Conservation (phyloP, 805 yeast species). For the Candida tallmaniae region DNA sequence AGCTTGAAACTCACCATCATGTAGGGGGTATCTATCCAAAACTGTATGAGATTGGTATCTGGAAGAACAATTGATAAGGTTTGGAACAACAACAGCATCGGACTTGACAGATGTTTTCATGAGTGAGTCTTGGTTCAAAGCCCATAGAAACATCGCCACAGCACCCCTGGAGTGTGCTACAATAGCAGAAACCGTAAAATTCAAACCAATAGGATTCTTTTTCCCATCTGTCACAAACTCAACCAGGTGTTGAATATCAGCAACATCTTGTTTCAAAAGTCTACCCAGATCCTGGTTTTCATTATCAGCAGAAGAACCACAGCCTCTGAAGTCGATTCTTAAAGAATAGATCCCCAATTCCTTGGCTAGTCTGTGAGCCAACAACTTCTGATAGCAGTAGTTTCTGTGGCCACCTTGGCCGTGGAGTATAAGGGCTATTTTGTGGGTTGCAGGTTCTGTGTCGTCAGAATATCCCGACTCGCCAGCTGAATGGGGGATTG, state of each 20-base stretch:
- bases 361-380: slow-evolving; percentile 58
- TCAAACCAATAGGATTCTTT: slow-evolving; percentile 34
- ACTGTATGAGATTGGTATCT: slow-evolving; percentile 56
- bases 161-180: slow-evolving; percentile 81
- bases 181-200: slow-evolving; percentile 50
- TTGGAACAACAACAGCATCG: slow-evolving; percentile 49
- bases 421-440: slow-evolving; percentile 64
- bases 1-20: slow-evolving; percentile 15
- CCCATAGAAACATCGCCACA: slow-evolving; percentile 73
- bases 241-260: slow-evolving; percentile 51
- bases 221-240: slow-evolving; percentile 25
- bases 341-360: slow-evolving; percentile 60
- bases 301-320: slow-evolving; percentile 69
- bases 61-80: slow-evolving; percentile 68
- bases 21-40: slow-evolving; percentile 30
- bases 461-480: slow-evolving; percentile 19
- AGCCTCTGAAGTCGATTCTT: slow-evolving; percentile 80
- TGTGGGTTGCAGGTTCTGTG: slow-evolving; percentile 39
- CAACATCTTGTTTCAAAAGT: slow-evolving; percentile 56
- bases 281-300: slow-evolving; percentile 45
- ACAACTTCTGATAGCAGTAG: slow-evolving; percentile 63
- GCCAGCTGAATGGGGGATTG: slow-evolving; percentile 32
- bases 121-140: slow-evolving; percentile 39
- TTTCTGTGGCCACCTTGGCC: slow-evolving; percentile 85
- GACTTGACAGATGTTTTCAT: slow-evolving; percentile 21